Percentiles rank a stretch among this genome's conserved stretches.
Conservation (phyloP, 2,329 filamentous ascomycete species). For the Aulographum hederae region DNA sequence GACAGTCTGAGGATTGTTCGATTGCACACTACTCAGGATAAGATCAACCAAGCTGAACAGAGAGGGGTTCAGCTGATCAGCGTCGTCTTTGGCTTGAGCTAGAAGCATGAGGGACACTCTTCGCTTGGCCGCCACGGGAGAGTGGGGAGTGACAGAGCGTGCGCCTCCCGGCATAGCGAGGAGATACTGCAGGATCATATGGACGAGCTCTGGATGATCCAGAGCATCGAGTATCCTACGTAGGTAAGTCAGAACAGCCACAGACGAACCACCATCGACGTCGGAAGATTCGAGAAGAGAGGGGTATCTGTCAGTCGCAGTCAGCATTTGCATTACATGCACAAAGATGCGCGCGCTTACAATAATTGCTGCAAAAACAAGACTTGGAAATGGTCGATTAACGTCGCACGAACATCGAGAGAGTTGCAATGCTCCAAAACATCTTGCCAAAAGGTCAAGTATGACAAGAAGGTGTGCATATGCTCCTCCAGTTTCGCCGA, state of each 20-base stretch:
- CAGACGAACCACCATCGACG: conserved; percentile 88
- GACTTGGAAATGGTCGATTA: conserved; percentile 93
- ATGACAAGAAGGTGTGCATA: conserved; percentile 83
- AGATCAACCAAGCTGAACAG: conserved; percentile 90
- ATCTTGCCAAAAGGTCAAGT: conserved; percentile 95
- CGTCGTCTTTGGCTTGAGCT: conserved; percentile 56
- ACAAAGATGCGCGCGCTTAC: conserved; percentile 31
- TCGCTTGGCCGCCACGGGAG: conserved; percentile 52
- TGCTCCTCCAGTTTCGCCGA: conserved; percentile 65
- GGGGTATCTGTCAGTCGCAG: conserved; percentile 48
- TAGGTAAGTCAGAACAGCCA: conserved; percentile 87
- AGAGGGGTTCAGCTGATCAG: conserved; percentile 61
- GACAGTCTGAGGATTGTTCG: conserved; percentile 73
- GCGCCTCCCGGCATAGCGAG: conserved; percentile 54
- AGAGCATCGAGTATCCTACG: conserved; percentile 78
- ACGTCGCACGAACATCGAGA: conserved; percentile 73
- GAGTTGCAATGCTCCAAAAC: conserved; percentile 91
- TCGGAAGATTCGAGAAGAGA: conserved; percentile 93
- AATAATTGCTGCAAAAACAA: conserved; percentile 88
- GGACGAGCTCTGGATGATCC: conserved; percentile 84
- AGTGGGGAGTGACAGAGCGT: conserved; percentile 13
- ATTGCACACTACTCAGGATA: conserved; percentile 67
- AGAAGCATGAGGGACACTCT: conserved; percentile 80
- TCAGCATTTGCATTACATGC: conserved; percentile 3
- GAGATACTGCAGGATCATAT: conserved; percentile 83